Base-by-base conservation (phyloP, 768 basidiomycete genomes). In the Fibroporia radiculosa region DNA sequence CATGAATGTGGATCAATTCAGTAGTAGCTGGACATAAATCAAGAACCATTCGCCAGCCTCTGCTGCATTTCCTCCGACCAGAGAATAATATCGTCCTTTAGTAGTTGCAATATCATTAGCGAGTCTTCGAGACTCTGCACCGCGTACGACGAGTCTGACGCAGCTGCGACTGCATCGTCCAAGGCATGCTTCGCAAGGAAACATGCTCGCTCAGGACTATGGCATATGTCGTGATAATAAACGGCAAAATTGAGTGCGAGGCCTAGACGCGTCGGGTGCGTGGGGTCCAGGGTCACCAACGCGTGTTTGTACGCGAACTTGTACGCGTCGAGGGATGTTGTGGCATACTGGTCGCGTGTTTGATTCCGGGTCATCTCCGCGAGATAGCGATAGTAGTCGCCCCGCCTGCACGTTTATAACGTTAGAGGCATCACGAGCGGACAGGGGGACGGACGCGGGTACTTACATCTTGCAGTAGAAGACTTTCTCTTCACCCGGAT, bases 231-330 rank as follows among this genome's bases (percentile, higher is more conserved):
- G 62, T 90, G 90, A 63, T 86, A 92, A 70, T 87, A 93, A 40
- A 93, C 91, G n/a, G 88, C 83, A 67, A 93, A 92, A 69, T 93
- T 93, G 57, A 93, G 73, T 26, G 90, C 89, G 40, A 93, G 70
- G 27, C 90, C 91, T 47, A 93, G 70, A 55, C 89, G 78, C 49
- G 91, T 93, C 45, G 91, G 89, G 66, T 93, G 86, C 38, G 84
- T 78, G 5, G 82, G 72, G 20, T 78, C 80, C 42, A 93, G 76
- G 56, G 84, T 81, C 46, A 74, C 72, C 44, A 76, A 60, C 28
- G 90, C 89, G 54, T 91, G 86, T 63, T 86, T 79, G 61, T 90
- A 91, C 38, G 91, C 88, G 47, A 74, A 67, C 70, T 86, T 89
- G 74, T 93, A 88, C 2, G 86, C 82, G 53, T 84, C 83, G 48